Base-by-base conservation (phyloP, 768 basidiomycete genomes). In the Hydnomerulius pinastri region DNA sequence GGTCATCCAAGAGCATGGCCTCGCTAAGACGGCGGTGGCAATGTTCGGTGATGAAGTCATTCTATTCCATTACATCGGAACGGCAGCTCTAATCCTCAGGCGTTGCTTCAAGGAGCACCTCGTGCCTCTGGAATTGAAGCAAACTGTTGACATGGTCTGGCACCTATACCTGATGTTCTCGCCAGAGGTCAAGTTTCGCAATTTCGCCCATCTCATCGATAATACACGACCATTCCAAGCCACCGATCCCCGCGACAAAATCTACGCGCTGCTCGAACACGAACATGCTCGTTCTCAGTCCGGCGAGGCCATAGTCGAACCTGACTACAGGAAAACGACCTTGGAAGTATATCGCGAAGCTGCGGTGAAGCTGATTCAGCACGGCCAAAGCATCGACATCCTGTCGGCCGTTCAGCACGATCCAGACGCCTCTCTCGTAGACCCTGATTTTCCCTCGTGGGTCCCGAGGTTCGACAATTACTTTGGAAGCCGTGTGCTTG, bases 201-300 rank as follows among this genome's bases (percentile, higher is more conserved):
- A 46, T 27, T 46, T 46, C 10, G 38, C 46, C 7, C 46, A 46
- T n/a, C 46, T 46, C 36, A 38, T 46, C 36, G 46, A 46, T 20
- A 21, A 46, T 20, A 36, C 46, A 18, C 46, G 46, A 17, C 36
- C 38, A 25, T 51, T 46, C 46, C 45, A 53, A 37, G 39, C 41
- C 10, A 53, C 48, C 4, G 48, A 53, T 39, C 48, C 40, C 9
- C 51, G 48, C 15, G 51, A 53, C 29, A 50, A 50, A 28, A 42
- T 53, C 15, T 51, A 41, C 37, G 51, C 51, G 25, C 49, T 53
- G 15, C 38, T 53, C 21, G 51, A 40, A 5, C 46, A 38, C 46
- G 6, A n/a, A 20, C 46, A 20, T 9, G 36, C 46, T 9, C 36
- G 25, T 35, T 17, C 21, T 21, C n/a, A 11, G 17, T 23, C 45